phyloP scores from a whole-genome alignment of 1,139 yeast species.

The Magnusiomyces suaveolens region DNA sequence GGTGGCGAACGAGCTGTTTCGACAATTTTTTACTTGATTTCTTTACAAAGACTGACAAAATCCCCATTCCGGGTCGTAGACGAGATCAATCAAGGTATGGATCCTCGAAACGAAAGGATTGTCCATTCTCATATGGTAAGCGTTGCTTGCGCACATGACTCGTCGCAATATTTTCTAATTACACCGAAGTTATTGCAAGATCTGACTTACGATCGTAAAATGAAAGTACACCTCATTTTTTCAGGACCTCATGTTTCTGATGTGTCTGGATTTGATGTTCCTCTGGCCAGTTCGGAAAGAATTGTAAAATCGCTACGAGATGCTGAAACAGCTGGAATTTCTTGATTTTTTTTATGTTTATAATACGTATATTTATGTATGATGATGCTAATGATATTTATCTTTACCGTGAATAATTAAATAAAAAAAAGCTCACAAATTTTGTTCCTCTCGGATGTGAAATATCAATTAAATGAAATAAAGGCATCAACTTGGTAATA shows the following conservation, averaged over 20 bases:
- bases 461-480: no score
- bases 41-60: slow-evolving; percentile 79
- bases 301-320: background rate
- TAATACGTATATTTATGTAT: no score
- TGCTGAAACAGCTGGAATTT: background rate
- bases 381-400: no score
- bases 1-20: slow-evolving; percentile 98
- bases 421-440: no score
- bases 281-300: background rate
- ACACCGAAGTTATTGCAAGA: slow-evolving; percentile 86
- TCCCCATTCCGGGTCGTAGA: slow-evolving; percentile 95
- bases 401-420: no score
- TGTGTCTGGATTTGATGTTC: slow-evolving; percentile 5
- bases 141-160: slow-evolving; percentile 56
- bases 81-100: slow-evolving; percentile 99
- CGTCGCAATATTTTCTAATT: slow-evolving; percentile 75
- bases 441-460: no score
- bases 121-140: slow-evolving; percentile 83
- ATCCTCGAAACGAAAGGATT: slow-evolving; percentile 78
- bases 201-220: slow-evolving; percentile 64
- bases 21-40: slow-evolving; percentile 81
- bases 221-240: slow-evolving; percentile 83
- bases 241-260: slow-evolving; percentile 42
- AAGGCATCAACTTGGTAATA: no score
- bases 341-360: no score